These are phyloP conservation scores for Chamaenerion angustifolium DNA, from an alignment of 345 rosid species.

Conservation along the genomic window DNA sequence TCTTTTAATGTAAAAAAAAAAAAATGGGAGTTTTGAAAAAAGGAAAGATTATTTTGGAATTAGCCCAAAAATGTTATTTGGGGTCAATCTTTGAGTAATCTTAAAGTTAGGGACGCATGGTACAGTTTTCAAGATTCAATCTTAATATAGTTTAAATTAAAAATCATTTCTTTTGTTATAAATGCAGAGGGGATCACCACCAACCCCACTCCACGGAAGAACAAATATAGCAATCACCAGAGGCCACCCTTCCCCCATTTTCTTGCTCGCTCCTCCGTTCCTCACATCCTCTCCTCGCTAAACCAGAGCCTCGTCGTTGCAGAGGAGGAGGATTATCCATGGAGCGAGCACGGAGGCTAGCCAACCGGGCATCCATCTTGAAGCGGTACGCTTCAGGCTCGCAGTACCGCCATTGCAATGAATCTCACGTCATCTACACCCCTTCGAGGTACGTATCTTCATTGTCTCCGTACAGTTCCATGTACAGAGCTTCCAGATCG, in stretches of 20 bases:
- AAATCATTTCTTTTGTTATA: not conserved
- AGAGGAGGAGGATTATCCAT: conserved; percentile 16
- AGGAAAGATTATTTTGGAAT: no score
- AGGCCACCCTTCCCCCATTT: not conserved
- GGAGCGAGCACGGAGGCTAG: conserved; percentile 91
- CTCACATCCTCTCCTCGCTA: not conserved
- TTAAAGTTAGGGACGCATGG: no score
- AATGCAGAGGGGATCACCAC: conserved; percentile 20
- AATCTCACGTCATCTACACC: conserved; percentile 22
- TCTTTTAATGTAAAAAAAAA: no score
- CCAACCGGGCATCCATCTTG: conserved; percentile 60
- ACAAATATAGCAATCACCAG: conserved; percentile 4
- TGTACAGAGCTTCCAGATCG: conserved; percentile 7
- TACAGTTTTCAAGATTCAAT: no score
- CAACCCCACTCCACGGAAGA: conserved; percentile 13
- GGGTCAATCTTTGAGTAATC: no score
- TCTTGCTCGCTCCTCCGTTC: conserved; percentile 5
- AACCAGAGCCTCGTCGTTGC: not conserved
- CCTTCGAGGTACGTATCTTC: conserved; percentile 71
- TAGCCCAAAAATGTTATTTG: no score
- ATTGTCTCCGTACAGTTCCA: conserved; percentile 31
- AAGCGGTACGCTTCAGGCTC: conserved; percentile 49
- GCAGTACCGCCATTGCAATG: conserved; percentile 32
- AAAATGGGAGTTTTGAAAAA: no score
- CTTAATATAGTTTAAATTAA: no score